These are phyloP conservation scores for Starmerella potacharoeniae DNA, from an alignment of 805 yeast genomes.

Conservation along the genomic window DNA sequence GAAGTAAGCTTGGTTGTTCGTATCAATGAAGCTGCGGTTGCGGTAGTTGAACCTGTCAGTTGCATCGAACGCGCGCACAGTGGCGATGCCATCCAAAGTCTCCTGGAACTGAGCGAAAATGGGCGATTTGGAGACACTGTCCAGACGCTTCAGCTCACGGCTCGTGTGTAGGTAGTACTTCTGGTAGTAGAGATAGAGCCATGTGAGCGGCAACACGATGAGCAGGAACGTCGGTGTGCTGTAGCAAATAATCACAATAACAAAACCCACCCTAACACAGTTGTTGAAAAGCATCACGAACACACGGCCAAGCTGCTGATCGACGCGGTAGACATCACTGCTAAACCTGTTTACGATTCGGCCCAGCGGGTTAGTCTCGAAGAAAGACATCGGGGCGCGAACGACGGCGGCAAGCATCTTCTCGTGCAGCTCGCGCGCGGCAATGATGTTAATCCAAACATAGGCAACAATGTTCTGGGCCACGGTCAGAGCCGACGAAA, in stretches of 20 bases:
- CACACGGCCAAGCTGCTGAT: conserved; percentile 44
- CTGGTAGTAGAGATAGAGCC: conserved; percentile 61
- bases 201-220: conserved; percentile 55
- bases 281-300: conserved; percentile 31
- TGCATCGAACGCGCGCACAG: conserved; percentile 70
- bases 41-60: conserved; percentile 46
- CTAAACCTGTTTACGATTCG: conserved; percentile 83
- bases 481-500: conserved; percentile 49
- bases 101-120: conserved; percentile 76
- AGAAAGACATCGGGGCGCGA: conserved; percentile 87
- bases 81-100: conserved; percentile 62
- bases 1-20: conserved; percentile 82
- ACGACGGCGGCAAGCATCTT: conserved; percentile 62
- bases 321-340: conserved; percentile 78
- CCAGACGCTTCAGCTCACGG: conserved; percentile 67
- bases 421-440: conserved; percentile 61
- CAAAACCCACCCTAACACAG: conserved; percentile 37
- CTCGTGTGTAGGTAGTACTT: conserved; percentile 55
- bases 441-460: conserved; percentile 46
- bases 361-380: conserved; percentile 92
- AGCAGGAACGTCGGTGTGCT: conserved; percentile 82
- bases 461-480: conserved; percentile 45
- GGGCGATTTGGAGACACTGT: conserved; percentile 60
- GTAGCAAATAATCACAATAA: conserved; percentile 67
- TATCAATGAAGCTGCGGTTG: conserved; percentile 52